Evolutionary conservation across 768 basidiomycete species (phyloP).

Genomic region (Boletus subparvulus): DNA sequence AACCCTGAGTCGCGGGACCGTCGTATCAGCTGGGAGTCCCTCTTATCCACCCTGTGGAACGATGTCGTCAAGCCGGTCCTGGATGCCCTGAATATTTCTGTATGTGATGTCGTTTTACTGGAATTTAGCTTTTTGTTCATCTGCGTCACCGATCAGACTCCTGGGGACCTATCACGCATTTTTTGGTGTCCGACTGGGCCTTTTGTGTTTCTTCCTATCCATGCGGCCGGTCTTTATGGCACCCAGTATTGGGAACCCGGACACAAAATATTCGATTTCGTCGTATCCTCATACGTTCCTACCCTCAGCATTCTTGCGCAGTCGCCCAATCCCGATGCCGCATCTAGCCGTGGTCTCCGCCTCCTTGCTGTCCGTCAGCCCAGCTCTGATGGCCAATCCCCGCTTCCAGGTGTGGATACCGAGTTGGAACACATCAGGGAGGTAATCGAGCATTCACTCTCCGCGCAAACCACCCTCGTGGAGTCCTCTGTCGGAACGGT

Average conservation of each 20-base stretch:
- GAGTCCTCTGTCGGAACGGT: slow-evolving; percentile 4
- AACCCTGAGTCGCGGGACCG: neutral
- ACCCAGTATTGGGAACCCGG: neutral
- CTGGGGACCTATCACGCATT: neutral
- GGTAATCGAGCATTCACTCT: neutral
- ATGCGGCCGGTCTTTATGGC: slow-evolving; percentile 1
- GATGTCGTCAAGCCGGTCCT: slow-evolving; percentile 8
- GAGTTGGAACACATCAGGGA: slow-evolving; percentile 24
- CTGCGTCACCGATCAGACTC: neutral
- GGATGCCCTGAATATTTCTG: neutral
- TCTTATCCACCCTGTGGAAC: slow-evolving; percentile 12
- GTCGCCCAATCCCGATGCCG: neutral
- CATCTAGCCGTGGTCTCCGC: neutral
- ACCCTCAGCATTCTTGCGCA: slow-evolving; percentile 12
- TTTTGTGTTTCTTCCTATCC: slow-evolving; percentile 1
- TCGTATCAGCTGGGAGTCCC: neutral
- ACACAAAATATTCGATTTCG: neutral
- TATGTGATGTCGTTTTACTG: neutral
- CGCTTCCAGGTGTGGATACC: slow-evolving; percentile 12
- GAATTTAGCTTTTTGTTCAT: neutral
- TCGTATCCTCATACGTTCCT: neutral
- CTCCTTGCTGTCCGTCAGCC: slow-evolving; percentile 13
- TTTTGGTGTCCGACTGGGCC: slow-evolving; percentile 2
- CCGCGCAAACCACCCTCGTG: neutral
- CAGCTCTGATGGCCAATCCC: slow-evolving; percentile 6